Base-by-base conservation (phyloP, 2,329 filamentous ascomycete species). In the Colletotrichum sidae region DNA sequence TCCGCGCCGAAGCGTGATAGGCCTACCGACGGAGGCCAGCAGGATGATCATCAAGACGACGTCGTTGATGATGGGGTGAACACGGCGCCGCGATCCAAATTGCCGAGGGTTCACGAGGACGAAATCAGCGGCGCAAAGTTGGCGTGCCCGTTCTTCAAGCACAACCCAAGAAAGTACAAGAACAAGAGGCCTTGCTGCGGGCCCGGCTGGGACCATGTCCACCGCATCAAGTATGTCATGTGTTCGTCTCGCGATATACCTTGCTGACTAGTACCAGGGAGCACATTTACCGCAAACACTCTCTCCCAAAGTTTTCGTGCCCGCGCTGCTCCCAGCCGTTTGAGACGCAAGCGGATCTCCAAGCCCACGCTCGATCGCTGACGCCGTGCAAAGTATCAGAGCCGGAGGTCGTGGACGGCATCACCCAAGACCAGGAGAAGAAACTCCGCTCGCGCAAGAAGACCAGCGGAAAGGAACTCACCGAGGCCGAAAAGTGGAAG, bases 101-200 rank as follows among this genome's bases (percentile, higher is more conserved):
- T 65, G 8, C 45, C 49, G 7, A 59, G 51, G 35, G 44, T 67
- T 9, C 54, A 63, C 8, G 54, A 65, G 12, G 60, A 67, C 54
- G 2, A 47, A 8, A 35, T 33, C 17, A 50, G 12, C 37, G 46
- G 58, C 9, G 42, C 45, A 39, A 70, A 66, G 38, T 37, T 78
- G 39, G 78, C 78, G 4, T 81, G 79, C 56, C 79, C 79, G 0
- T 81, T 76, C 58, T 79, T 73, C 70, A 80, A 80, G 65, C 75
- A 78, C 51, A 76, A 79, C 54, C 76, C 76, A 0, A 69, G 72
- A 8, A 73, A 73, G 17, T 79, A 79, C 59, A 73, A 71, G 44
- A 72, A 73, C 34, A 70, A 73, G n/a, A 71, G 75, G 2, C 74
- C 74, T 0, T 81, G 78, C 67, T 75, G 76, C 12, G 75, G 76